Conservation (phyloP, 345 rosid species). For the Citrus inodora region DNA sequence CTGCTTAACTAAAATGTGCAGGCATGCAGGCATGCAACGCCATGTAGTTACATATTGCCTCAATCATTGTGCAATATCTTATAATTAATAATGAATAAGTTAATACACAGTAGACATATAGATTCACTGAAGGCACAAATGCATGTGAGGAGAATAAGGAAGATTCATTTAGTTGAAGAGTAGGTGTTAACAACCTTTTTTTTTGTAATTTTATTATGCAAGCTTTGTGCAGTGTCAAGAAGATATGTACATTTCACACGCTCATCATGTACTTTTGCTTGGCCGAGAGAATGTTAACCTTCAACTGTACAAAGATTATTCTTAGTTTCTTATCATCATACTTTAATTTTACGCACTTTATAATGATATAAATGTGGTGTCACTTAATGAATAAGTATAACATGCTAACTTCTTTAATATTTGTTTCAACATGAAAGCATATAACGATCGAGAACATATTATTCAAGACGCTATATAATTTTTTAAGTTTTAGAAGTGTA, state of each 20-base stretch:
- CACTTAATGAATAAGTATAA: no score
- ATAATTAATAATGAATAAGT: not conserved
- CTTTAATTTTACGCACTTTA: no score
- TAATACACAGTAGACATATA: not conserved
- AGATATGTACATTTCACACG: constrained; percentile 16
- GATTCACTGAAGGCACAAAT: not conserved
- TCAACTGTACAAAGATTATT: constrained; percentile 28
- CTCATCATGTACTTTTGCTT: not conserved
- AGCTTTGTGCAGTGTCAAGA: constrained; percentile 20
- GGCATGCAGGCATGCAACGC: not conserved
- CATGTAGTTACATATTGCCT: not conserved
- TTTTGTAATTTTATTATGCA: not conserved
- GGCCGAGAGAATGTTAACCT: constrained; percentile 18
- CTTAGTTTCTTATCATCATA: no score
- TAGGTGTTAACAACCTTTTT: not conserved
- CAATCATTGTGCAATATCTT: not conserved
- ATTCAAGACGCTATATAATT: no score
- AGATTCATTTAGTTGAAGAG: not conserved
- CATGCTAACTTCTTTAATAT: no score
- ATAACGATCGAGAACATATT: no score
- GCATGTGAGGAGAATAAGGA: constrained; percentile 13
- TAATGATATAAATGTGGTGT: no score
- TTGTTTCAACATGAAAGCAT: no score
- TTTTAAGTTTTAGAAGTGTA: no score
- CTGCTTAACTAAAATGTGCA: not conserved